phyloP scores from a whole-genome alignment of 202 grass and related monocot species.

The Setaria italica region DNA sequence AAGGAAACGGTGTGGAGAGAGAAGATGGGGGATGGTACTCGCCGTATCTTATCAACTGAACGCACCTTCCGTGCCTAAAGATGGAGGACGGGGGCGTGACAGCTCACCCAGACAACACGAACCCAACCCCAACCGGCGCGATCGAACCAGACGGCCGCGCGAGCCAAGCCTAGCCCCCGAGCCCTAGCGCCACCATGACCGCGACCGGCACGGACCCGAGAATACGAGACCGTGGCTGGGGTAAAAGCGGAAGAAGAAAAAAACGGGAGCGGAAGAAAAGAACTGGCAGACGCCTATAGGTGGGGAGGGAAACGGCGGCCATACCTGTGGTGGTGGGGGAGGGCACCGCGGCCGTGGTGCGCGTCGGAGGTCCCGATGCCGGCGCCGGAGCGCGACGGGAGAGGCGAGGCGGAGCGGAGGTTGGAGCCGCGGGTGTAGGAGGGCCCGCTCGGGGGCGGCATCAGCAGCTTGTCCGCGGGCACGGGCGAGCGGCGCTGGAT shows the following conservation, averaged over 20 bases:
- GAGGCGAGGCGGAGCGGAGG: slow-evolving; percentile 45
- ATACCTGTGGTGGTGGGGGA: slow-evolving; percentile 57
- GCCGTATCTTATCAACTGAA: slow-evolving; percentile 24
- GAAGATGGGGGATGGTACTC: neutral
- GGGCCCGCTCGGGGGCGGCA: slow-evolving; percentile 54
- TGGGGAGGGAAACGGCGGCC: neutral
- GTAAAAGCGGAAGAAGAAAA: slow-evolving; percentile 29
- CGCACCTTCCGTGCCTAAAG: slow-evolving; percentile 25
- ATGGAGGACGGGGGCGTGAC: neutral
- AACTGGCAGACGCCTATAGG: neutral
- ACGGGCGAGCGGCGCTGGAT: slow-evolving; percentile 58
- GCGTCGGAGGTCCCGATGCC: neutral
- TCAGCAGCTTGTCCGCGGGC: slow-evolving; percentile 54
- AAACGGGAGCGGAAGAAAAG: neutral
- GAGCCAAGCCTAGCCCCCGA: neutral
- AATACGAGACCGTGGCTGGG: neutral
- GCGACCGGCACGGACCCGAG: neutral
- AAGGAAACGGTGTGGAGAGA: neutral
- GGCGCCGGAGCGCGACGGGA: slow-evolving; percentile 20
- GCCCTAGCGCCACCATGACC: neutral
- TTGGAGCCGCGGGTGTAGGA: slow-evolving; percentile 45
- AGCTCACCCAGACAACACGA: neutral
- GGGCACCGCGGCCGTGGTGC: neutral
- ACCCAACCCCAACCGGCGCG: neutral
- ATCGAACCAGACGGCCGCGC: neutral